A percentile compares a stretch with the other conserved stretches of the same genome.
phyloP scores from a whole-genome alignment of 2,329 filamentous ascomycete genomes.

The Penicillium rolfsii region DNA sequence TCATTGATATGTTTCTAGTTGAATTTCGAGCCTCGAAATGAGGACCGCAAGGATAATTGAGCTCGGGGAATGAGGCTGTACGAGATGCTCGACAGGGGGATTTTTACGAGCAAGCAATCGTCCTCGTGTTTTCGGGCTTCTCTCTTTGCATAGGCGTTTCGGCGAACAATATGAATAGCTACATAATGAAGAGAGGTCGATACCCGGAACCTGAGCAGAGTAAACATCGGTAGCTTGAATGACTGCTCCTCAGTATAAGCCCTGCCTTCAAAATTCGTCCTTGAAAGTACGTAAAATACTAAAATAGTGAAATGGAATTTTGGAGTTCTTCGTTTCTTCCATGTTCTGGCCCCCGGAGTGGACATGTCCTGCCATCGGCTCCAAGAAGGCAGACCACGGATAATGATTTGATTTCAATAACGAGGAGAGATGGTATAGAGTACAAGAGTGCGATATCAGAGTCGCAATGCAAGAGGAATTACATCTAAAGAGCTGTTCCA shows the following conservation, averaged over 20 bases:
- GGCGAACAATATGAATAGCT: constrained; percentile 1
- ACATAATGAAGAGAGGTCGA: not conserved
- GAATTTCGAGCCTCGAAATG: constrained; percentile 69
- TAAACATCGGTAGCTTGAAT: not conserved
- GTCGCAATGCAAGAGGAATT: constrained; percentile 27
- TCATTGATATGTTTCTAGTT: constrained; percentile 49
- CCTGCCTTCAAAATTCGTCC: too few relatives aligned
- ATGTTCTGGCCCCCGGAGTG: not conserved
- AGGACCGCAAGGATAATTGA: constrained; percentile 53
- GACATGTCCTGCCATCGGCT: constrained; percentile 7
- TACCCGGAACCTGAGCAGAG: not conserved
- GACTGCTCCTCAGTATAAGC: not conserved
- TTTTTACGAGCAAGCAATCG: not conserved
- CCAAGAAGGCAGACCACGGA: not conserved
- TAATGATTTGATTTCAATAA: constrained; percentile 18
- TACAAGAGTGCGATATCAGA: constrained; percentile 28
- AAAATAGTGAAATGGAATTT: not conserved
- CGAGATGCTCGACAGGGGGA: too few relatives aligned
- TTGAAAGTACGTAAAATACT: not conserved
- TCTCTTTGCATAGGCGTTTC: constrained; percentile 1
- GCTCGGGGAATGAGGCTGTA: not conserved
- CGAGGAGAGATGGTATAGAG: constrained; percentile 32
- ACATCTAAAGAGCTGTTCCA: constrained; percentile 8
- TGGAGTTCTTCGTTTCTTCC: constrained; percentile 5
- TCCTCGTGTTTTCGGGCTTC: not conserved